Evolutionary conservation across 805 yeast species (phyloP).

Genomic region (Wickerhamomyces queroliae): DNA sequence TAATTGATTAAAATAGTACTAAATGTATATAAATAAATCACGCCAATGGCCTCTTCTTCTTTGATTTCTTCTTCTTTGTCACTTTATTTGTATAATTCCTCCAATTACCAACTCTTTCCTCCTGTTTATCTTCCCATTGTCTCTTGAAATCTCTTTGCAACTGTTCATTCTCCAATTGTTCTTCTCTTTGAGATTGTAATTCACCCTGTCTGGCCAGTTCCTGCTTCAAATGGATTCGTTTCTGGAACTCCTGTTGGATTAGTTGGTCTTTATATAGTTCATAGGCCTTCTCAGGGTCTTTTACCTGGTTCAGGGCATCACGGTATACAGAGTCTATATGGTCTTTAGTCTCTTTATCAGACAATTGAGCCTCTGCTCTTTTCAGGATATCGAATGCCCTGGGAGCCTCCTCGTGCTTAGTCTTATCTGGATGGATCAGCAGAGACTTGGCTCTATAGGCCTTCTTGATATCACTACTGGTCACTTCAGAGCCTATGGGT

Average conservation of each 20-base stretch:
- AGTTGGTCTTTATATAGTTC: constrained; percentile 27
- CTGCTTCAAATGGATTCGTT: constrained; percentile 35
- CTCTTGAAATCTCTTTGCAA: constrained; percentile 32
- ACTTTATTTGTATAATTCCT: constrained; percentile 39
- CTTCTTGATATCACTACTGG: constrained; percentile 29
- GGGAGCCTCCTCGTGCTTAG: constrained; percentile 49
- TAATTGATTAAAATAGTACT: no score
- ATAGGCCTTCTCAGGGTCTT: constrained; percentile 11
- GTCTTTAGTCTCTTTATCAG: constrained; percentile 31
- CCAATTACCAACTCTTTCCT: constrained; percentile 55
- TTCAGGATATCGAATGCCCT: constrained; percentile 57
- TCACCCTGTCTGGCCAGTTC: constrained; percentile 36
- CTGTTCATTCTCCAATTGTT: constrained; percentile 23
- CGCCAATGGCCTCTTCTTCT: no score
- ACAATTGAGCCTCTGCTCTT: constrained; percentile 41
- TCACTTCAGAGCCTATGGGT: neutral
- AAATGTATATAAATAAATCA: no score
- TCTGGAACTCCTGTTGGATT: constrained; percentile 39
- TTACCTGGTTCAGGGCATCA: constrained; percentile 34
- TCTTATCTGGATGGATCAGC: constrained; percentile 66
- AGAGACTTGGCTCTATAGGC: constrained; percentile 53
- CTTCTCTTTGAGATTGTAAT: constrained; percentile 25
- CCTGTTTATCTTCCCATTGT: constrained; percentile 60
- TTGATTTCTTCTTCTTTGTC: constrained; percentile 41
- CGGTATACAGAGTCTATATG: constrained; percentile 39